Conservation (phyloP, 257 asterid genomes). For the Mitragyna speciosa region DNA sequence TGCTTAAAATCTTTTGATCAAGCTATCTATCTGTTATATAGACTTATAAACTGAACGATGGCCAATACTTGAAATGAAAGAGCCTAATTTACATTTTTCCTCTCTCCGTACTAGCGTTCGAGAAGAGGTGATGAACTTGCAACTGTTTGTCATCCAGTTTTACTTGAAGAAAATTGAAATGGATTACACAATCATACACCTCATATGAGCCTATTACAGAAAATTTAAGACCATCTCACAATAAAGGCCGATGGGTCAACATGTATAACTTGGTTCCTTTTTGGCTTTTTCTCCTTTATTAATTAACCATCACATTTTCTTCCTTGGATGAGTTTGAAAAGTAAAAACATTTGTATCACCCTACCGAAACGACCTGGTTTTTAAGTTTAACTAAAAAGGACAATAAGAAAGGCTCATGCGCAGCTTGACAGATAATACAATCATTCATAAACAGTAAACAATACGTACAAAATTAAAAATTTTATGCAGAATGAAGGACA, state of each 20-base stretch:
- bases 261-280: too few species aligned
- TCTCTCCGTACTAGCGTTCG: neutral
- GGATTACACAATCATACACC: neutral
- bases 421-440: too few species aligned
- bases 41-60: neutral
- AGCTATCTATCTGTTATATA: neutral
- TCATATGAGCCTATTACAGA: neutral
- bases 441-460: neutral
- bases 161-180: neutral
- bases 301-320: neutral
- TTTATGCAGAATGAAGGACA: neutral
- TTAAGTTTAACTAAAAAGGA: too few species aligned
- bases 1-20: neutral
- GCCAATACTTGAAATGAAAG: neutral
- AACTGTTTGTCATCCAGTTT: neutral
- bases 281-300: neutral
- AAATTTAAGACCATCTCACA: neutral
- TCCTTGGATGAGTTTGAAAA: neutral
- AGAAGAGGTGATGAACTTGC: neutral
- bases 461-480: neutral
- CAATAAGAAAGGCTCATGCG: too few species aligned
- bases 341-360: neutral
- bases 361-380: too few species aligned
- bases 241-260: neutral
- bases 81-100: neutral